These are phyloP conservation scores for Botryotinia calthae DNA, from an alignment of 2,329 filamentous ascomycete species.

Conservation along the genomic window DNA sequence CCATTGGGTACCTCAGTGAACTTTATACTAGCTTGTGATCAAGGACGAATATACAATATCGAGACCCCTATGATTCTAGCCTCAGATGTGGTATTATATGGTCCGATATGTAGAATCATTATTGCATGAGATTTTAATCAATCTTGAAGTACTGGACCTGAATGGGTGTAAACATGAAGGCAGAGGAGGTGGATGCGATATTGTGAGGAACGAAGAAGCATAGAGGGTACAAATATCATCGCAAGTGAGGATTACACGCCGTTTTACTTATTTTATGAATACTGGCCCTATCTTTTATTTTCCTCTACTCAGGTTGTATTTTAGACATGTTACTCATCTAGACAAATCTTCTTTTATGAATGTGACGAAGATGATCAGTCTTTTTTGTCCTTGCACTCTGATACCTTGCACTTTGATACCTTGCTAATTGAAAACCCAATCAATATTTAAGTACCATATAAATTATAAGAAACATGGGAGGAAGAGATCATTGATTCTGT, in stretches of 20 bases:
- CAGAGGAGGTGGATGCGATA: neutral
- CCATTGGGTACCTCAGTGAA: conserved; percentile 42
- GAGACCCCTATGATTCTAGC: neutral
- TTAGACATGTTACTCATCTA: neutral
- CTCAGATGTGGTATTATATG: neutral
- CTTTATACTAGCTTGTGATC: neutral
- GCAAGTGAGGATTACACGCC: neutral
- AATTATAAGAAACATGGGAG: neutral
- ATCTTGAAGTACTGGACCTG: neutral
- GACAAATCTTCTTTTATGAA: neutral
- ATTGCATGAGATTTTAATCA: neutral
- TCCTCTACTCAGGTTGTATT: neutral
- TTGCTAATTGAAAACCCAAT: neutral
- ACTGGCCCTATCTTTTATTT: neutral
- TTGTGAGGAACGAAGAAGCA: too few relatives aligned
- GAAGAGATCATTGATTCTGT: neutral
- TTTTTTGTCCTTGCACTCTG: neutral
- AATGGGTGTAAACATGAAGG: neutral
- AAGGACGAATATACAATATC: neutral
- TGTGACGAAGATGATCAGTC: neutral
- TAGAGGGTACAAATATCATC: neutral
- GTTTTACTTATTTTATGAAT: neutral
- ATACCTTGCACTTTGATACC: neutral
- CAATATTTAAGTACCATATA: neutral
- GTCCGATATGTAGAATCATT: neutral